Conservation (phyloP, 2,329 filamentous ascomycete genomes). For the Diplodia corticola region DNA sequence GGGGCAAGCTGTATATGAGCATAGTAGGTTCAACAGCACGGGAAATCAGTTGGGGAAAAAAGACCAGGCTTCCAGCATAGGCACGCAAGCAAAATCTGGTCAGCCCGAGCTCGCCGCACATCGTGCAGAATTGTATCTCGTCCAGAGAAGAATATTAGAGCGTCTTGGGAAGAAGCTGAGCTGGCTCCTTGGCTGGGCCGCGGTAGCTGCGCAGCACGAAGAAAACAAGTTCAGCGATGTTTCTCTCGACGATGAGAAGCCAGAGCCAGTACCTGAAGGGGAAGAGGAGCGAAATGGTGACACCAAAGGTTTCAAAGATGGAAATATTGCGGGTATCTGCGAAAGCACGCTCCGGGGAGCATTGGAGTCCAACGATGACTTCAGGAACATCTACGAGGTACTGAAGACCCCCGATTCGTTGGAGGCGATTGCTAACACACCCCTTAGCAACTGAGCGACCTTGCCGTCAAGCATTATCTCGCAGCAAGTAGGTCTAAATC, state of each 20-base stretch:
- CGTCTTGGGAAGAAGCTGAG: constrained; percentile 68
- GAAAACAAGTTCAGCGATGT: constrained; percentile 40
- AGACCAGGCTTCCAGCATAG: background rate
- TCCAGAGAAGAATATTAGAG: constrained; percentile 79
- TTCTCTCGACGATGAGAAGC: constrained; percentile 34
- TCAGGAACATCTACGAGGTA: constrained; percentile 45
- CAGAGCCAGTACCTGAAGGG: constrained; percentile 23
- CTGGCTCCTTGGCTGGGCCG: constrained; percentile 76
- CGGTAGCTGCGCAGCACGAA: constrained; percentile 31
- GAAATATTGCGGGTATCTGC: constrained; percentile 33
- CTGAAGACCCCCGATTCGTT: background rate
- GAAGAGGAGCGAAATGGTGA: constrained; percentile 22
- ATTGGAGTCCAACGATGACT: constrained; percentile 39
- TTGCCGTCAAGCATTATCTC: constrained; percentile 78
- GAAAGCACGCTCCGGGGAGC: constrained; percentile 35
- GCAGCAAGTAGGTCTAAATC: constrained; percentile 77
- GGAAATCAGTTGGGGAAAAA: constrained; percentile 1
- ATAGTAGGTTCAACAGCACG: constrained; percentile 37
- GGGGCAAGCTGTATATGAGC: constrained; percentile 41
- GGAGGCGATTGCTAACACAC: constrained; percentile 27
- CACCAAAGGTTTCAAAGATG: constrained; percentile 11
- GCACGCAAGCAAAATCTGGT: constrained; percentile 51
- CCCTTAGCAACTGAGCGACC: constrained; percentile 73
- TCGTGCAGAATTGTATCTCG: constrained; percentile 76
- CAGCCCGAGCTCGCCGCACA: constrained; percentile 79